phyloP scores from a whole-genome alignment of 169 alveolate genomes.

The Plasmodium inui region DNA sequence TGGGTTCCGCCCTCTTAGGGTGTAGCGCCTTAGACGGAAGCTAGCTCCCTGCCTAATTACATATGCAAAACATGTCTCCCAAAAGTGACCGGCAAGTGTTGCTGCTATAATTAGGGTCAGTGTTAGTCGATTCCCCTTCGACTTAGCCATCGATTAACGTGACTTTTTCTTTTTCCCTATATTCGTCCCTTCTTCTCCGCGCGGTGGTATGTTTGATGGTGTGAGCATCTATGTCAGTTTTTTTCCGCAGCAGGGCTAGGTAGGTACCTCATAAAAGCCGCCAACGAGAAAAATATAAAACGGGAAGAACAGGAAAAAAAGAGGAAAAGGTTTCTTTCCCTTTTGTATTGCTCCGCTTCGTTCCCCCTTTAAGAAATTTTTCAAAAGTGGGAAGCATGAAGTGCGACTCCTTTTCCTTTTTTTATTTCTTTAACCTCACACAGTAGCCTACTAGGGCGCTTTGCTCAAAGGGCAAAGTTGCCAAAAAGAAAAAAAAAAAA shows the following conservation, averaged over 20 bases:
- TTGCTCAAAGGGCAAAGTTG: neutral
- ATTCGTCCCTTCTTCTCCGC: neutral
- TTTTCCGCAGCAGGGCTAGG: neutral
- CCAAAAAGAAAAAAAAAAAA: neutral
- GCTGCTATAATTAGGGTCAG: neutral
- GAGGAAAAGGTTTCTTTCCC: neutral
- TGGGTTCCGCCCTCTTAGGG: neutral
- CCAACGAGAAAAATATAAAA: no score
- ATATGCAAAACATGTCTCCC: slow-evolving; percentile 4
- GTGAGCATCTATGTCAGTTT: neutral
- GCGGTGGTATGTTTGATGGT: neutral
- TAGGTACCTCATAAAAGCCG: neutral
- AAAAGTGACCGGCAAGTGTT: neutral
- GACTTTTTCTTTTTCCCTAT: neutral
- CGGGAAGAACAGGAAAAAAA: no score
- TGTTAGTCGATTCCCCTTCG: neutral
- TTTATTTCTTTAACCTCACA: neutral
- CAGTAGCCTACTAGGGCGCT: neutral
- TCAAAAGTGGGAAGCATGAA: neutral
- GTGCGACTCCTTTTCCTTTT: neutral
- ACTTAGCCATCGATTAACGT: neutral
- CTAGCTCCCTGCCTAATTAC: neutral
- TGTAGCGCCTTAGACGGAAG: slow-evolving; percentile 1
- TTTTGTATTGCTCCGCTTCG: neutral
- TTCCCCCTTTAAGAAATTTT: neutral